Evolutionary conservation across 1,139 yeast genomes (phyloP).

Genomic region (Candida glucosophila): DNA sequence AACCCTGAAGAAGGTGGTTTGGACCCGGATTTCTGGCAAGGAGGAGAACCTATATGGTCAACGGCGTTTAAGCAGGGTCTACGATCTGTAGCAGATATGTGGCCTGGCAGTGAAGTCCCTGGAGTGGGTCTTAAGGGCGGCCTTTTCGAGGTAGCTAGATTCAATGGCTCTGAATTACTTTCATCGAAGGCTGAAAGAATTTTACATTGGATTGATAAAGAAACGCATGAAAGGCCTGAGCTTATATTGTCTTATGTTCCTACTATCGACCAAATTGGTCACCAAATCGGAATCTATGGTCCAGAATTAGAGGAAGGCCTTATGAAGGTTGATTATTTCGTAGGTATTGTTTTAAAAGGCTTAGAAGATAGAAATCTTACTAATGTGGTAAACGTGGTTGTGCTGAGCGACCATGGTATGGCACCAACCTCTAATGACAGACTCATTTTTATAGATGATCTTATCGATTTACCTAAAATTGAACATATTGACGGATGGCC

Average conservation of each 20-base stretch:
- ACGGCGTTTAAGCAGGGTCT: slow-evolving; percentile 64
- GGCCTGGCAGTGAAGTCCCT: slow-evolving; percentile 87
- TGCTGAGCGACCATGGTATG: slow-evolving; percentile 93
- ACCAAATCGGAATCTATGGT: slow-evolving; percentile 60
- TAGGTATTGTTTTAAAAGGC: slow-evolving; percentile 41
- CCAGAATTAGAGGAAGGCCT: slow-evolving; percentile 46
- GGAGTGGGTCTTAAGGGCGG: slow-evolving; percentile 32
- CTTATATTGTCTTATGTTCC: slow-evolving; percentile 77
- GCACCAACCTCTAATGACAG: slow-evolving; percentile 72
- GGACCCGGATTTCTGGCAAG: slow-evolving; percentile 64
- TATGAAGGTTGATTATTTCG: slow-evolving; percentile 54
- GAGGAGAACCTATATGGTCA: slow-evolving; percentile 85
- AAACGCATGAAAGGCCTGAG: slow-evolving; percentile 53
- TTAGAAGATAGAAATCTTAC: slow-evolving; percentile 47
- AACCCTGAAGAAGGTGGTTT: slow-evolving; percentile 48
- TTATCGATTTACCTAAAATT: slow-evolving; percentile 44
- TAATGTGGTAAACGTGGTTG: slow-evolving; percentile 59
- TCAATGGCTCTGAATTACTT: slow-evolving; percentile 55
- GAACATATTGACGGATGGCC: slow-evolving; percentile 85
- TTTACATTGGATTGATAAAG: slow-evolving; percentile 56
- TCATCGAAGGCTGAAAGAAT: slow-evolving; percentile 49
- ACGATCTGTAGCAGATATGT: slow-evolving; percentile 80
- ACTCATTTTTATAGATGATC: slow-evolving; percentile 59
- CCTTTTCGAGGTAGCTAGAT: slow-evolving; percentile 53
- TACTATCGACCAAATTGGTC: slow-evolving; percentile 70